Evolutionary conservation across 1,139 yeast genomes (phyloP), one percentile per base, ranked within the genome.

Genomic region (Sugiyamaella castrensis): DNA sequence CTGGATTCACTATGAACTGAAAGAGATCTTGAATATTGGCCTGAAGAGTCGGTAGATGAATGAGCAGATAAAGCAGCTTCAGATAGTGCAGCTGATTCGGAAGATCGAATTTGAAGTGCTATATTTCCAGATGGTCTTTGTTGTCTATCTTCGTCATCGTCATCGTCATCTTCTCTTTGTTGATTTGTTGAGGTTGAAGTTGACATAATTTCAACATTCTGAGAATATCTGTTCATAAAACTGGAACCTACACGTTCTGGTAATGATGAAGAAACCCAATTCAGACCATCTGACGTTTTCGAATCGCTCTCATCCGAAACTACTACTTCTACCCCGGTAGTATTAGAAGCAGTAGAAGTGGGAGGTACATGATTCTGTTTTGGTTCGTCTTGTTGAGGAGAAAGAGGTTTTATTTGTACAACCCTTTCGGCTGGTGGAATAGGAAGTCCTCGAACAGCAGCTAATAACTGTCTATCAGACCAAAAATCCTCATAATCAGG

Each of bases 401-500:
- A 3, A n/a, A 31, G 34, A n/a, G 34, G 34, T 13, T n/a, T 3
- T n/a, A 13, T 6, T 6, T 3, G 15, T 31, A 4, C 34, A 13
- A 13, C 40, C 10, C 4, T 12, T 11, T 16, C 40, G 10, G 4
- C 40, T 6, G 52, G 52, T n/a, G 63, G 59, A 9, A 60, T 51
- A 11, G 66, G 61, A 37, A 59, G 55, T 10, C 69, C 69, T n/a
- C 64, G 50, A 26, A 87, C 69, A 33, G 82, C 75, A 8, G 79
- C 67, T 32, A 84, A 64, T 28, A 91, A 67, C 65, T 87, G 88
- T 4, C 80, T 79, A 57, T 84, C 87, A 1, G 81, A 70, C 96
- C 96, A 87, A 24, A 67, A 57, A n/a, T 75, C 80, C 52, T 85
- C 83, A 62, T 77, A 87, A 61, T 88, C 96, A 60, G 87, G 88